A percentile compares a stretch with the other conserved stretches of the same genome.
phyloP scores from a whole-genome alignment of 1,284 basidiomycete species.

The Meira nashicola region DNA sequence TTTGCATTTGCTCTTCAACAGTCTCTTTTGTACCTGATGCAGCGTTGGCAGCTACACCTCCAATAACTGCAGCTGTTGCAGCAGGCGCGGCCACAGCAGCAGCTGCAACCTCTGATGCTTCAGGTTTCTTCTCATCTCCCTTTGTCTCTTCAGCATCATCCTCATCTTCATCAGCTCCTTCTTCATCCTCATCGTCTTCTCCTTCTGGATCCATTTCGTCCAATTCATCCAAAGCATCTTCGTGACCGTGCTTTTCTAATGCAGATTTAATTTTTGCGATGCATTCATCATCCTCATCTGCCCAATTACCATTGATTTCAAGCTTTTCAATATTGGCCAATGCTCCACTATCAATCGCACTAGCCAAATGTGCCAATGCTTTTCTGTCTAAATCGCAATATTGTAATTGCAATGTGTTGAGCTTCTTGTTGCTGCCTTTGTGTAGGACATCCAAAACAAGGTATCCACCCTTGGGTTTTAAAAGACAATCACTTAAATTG shows the following conservation, averaged over 20 bases:
- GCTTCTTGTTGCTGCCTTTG: conserved; percentile 31
- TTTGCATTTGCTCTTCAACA: background rate
- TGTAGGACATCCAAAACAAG: conserved; percentile 38
- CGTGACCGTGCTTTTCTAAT: conserved; percentile 37
- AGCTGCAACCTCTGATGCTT: conserved; percentile 9
- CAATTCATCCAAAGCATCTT: conserved; percentile 40
- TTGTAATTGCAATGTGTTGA: conserved; percentile 42
- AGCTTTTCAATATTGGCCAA: conserved; percentile 30
- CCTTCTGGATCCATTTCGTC: conserved; percentile 51
- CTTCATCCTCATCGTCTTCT: conserved; percentile 42
- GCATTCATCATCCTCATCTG: conserved; percentile 49
- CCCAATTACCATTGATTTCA: conserved; percentile 52
- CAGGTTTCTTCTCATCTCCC: background rate
- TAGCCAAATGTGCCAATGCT: conserved; percentile 28
- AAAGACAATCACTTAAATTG: conserved; percentile 86
- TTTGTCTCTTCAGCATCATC: background rate
- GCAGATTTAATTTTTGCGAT: conserved; percentile 41
- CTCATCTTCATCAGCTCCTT: conserved; percentile 28
- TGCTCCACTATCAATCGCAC: conserved; percentile 19
- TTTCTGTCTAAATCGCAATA: conserved; percentile 48
- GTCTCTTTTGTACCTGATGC: conserved; percentile 23
- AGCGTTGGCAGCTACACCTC: conserved; percentile 66
- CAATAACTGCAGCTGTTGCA: conserved; percentile 9
- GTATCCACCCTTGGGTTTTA: conserved; percentile 61
- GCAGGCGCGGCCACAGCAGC: conserved; percentile 14